Evolutionary conservation across 352 stramenopile genomes (phyloP), one percentile per base, ranked within the genome.

Genomic region (Pilasporangium apinafurcum): DNA sequence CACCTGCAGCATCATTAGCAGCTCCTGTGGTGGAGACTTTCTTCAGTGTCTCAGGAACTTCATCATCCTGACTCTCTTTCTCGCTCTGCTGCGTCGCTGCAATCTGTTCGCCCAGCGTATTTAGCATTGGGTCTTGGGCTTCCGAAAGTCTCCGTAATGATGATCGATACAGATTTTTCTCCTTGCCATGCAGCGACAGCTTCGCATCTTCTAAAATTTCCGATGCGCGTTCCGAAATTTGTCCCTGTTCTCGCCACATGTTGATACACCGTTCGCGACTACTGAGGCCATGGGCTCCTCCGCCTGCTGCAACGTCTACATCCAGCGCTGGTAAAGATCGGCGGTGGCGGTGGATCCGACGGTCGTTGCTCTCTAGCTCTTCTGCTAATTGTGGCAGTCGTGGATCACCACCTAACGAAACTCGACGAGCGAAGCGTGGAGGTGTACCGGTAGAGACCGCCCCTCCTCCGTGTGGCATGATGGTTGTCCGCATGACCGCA

Each of bases 191-290:
- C 25, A 87, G 51, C 24, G 74, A 74, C 20, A 91, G 59, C 39
- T 78, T 85, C 8, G 81, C 81, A 53, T 93, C 81, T 37, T 89
- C 81, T 5, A 93, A 44, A 22, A 93, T 89, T 52, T 93, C 81
- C 0, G 74, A 85, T 37, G 81, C 81, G 20, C 74, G 75, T 38
- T 82, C 77, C 21, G 81, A 93, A 32, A 93, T 87, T 52, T 86
- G 53, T 29, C 81, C 81, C 51, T 88, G 75, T 42, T 91, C 52
- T 37, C 72, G 61, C 79, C 79, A 91, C 75, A 85, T 88, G 44
- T 76, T 86, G 50, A 88, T 91, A 18, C 72, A 77, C 31, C 71
- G 56, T 52, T 89, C 74, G 38, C 77, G 64, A 45, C 63, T 77
- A 59, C 48, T 48, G 8, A 34, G 44, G 22, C 31, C 20, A 14